Conservation (phyloP, 169 alveolate species). For the Plasmodium fragile region DNA sequence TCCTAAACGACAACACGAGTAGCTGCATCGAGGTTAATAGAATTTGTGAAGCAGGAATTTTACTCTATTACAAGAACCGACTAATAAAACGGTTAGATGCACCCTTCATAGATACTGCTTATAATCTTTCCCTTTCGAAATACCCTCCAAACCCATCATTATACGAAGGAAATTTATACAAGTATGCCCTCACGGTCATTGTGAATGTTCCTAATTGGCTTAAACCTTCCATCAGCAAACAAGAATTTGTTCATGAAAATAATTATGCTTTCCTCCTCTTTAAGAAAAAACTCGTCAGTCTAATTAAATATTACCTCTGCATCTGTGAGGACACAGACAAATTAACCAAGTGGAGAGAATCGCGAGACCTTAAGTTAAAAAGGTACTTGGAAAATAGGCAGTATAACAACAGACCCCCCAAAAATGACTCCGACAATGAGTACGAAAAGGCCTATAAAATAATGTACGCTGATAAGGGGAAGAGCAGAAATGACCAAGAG, state of each 20-base stretch:
- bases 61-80: constrained; percentile 90
- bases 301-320: constrained; percentile 82
- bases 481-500: not conserved
- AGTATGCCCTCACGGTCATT: constrained; percentile 89
- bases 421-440: constrained; percentile 50
- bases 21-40: constrained; percentile 76
- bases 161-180: constrained; percentile 81
- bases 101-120: constrained; percentile 88
- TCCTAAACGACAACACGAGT: constrained; percentile 85
- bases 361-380: constrained; percentile 54
- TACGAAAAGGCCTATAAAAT: constrained; percentile 48
- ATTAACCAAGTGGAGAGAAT: constrained; percentile 84
- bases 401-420: not conserved
- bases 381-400: constrained; percentile 31
- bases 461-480: not conserved
- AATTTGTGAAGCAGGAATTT: constrained; percentile 91
- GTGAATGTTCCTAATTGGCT: constrained; percentile 93
- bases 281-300: constrained; percentile 81
- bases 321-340: constrained; percentile 79
- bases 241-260: constrained; percentile 91
- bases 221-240: constrained; percentile 91
- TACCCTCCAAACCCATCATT: constrained; percentile 78
- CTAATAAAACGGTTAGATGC: constrained; percentile 90
- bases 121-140: constrained; percentile 81
- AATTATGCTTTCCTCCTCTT: constrained; percentile 88